phyloP scores from a whole-genome alignment of 2,329 filamentous ascomycete species.

The Paracoccidioides lutzii region DNA sequence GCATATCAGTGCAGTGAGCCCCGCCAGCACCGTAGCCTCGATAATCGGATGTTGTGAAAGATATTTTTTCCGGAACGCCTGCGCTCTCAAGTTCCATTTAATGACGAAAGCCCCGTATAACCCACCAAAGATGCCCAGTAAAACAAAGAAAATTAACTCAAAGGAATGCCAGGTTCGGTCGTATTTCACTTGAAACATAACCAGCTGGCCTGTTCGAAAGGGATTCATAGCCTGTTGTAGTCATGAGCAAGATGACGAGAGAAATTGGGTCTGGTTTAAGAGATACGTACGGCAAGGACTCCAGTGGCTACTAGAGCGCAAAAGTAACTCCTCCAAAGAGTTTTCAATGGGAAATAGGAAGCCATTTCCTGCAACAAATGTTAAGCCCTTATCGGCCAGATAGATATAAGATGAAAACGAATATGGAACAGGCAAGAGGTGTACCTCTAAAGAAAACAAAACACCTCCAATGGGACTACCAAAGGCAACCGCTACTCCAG shows the following conservation, averaged over 20 bases:
- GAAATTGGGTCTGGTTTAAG: not conserved
- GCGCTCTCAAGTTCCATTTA: conserved; percentile 86
- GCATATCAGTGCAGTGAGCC: conserved; percentile 78
- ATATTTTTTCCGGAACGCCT: conserved; percentile 90
- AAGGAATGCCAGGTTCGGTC: conserved; percentile 98
- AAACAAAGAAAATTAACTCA: conserved; percentile 80
- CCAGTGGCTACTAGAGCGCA: conserved; percentile 91
- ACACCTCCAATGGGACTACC: conserved; percentile 95
- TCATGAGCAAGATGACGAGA: not conserved
- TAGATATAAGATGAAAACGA: not conserved
- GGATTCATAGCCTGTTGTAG: conserved; percentile 69
- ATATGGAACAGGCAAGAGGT: not conserved
- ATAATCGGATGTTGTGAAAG: conserved; percentile 70
- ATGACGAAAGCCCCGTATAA: conserved; percentile 95
- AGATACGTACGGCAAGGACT: conserved; percentile 53
- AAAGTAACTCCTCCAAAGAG: conserved; percentile 95
- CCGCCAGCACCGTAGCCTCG: conserved; percentile 73
- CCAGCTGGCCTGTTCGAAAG: conserved; percentile 88
- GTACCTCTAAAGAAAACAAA: conserved; percentile 74
- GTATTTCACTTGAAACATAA: conserved; percentile 98
- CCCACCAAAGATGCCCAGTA: conserved; percentile 85
- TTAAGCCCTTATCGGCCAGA: conserved; percentile 9
- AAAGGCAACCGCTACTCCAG: conserved; percentile 91
- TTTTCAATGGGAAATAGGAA: conserved; percentile 90
- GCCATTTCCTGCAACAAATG: conserved; percentile 60